Evolutionary conservation across 2,329 filamentous ascomycete genomes (phyloP), one percentile per base, ranked within the genome.

Genomic region (Aspergillus intermedius): DNA sequence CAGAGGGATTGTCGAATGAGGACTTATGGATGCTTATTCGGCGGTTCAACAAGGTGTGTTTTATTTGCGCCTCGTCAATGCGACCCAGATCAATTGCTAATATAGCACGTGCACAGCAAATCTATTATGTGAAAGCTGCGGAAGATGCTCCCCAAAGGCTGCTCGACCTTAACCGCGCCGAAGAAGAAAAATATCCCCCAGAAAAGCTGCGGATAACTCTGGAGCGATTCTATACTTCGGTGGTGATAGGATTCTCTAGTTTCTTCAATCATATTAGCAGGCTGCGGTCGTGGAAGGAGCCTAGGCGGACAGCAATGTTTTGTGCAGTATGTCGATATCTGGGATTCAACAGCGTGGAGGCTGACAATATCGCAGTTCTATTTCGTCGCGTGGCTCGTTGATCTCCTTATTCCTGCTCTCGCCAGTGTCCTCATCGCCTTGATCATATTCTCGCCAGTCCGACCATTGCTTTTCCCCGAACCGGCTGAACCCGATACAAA

Each of bases 161-260:
- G 12, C 72, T 95, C 34, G 88, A 94, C 64, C 77, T 94, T 50
- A 88, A 90, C 57, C 84, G 88, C 48, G 84, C 87, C 4, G 84
- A 90, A 35, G 84, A 91, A 47, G 88, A 93, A 56, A 86, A 91
- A 49, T 93, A 93, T 64, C 88, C 86, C 0, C 88, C 88, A 0
- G 88, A 93, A 60, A 93, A 93, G 69, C 73, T 94, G 41, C 78
- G 88, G 9, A 81, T 84, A 2, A 89, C 86, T 46, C 64, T 93
- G 3, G 89, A 94, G 68, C 77, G 89, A 12, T 72, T 93, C 9
- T 94, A 94, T 64, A 90, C 89, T 77, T 88, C 85, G 0, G 81
- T 94, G 0, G 73, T 86, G 6, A 78, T 91, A 44, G 77, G 82
- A 12, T 42, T 89, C 10, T 77, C 89, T 40, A 77, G 74, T 0